Evolutionary conservation across 768 basidiomycete genomes (phyloP).

Genomic region (Pilatotrama ljubarskyi): DNA sequence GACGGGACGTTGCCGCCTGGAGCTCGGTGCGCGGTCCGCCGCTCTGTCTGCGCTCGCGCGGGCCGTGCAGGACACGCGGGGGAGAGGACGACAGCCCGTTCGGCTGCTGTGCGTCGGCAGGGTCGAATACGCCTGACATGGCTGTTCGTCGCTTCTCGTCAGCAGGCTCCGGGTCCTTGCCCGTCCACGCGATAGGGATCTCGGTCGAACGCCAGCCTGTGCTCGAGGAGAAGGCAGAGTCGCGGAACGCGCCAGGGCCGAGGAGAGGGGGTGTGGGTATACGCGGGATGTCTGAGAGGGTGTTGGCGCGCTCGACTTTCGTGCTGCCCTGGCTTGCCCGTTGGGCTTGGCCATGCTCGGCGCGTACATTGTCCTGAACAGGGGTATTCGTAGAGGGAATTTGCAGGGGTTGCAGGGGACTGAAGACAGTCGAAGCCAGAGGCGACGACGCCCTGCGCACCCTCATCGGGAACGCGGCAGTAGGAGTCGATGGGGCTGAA

Average conservation of each 20-base stretch:
- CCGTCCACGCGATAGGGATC: conserved; percentile 65
- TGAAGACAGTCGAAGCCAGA: neutral
- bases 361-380: neutral
- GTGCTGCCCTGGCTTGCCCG: conserved; percentile 3
- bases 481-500: neutral
- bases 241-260: conserved; percentile 60
- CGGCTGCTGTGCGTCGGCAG: neutral
- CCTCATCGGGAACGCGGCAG: neutral
- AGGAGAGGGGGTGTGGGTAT: conserved; percentile 46
- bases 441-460: conserved; percentile 14
- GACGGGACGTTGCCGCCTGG: neutral
- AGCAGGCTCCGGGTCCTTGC: conserved; percentile 36
- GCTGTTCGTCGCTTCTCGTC: conserved; percentile 9
- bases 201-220: conserved; percentile 46
- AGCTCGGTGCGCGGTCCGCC: conserved; percentile 8
- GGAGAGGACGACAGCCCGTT: conserved; percentile 3
- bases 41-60: conserved; percentile 13
- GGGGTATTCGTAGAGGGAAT: neutral
- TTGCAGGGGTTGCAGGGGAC: neutral
- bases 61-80: conserved; percentile 12
- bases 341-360: neutral
- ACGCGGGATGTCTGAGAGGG: conserved; percentile 21
- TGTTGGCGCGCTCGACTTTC: neutral
- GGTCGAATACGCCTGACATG: conserved; percentile 5
- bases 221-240: conserved; percentile 59